Evolutionary conservation across 768 basidiomycete species (phyloP), one percentile per base, ranked within the genome.

Genomic region (Kwoniella newhampshirensis): DNA sequence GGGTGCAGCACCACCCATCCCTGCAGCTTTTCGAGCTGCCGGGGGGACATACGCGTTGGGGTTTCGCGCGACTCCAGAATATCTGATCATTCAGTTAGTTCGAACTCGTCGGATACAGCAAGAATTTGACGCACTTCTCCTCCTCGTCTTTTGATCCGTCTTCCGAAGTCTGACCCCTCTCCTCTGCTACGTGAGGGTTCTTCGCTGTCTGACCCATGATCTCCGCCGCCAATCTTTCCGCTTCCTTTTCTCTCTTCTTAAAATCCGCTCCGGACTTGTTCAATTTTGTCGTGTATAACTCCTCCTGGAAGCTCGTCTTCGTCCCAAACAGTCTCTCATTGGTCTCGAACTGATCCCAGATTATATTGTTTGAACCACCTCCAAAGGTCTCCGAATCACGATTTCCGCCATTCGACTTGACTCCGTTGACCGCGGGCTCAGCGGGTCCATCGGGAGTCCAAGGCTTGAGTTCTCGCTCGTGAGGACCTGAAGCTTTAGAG

Each of bases 1-100:
- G 20, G 56, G 39, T 8, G 62, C 41, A 13, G 60, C n/a, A 13
- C 45, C 46, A 6, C 54, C 40, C 23, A 59, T 18, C 21, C 51
- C 54, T 11, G 51, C 56, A 13, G 64, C 56, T 75, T 82, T 84
- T 55, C 93, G 84, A 35, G 92, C 91, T 59, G 87, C 90, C 1
- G 94, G 94, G 43, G 96, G 96, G 36, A 98, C 84, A 74, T 99
- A 99, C 23, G 93, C 94, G 68, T 87, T 88, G 17, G 86, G 81
- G 28, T 86, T 82, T 54, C 96, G 87, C 47, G 88, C 86, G 27
- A 98, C 96, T 25, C 91, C 92, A 54, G 89, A 88, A 73, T 91
- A 98, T 77, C 92, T 96, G 32, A 9, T 8, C 71, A n/a, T 3
- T 3, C 1, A 2, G 25, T 50, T 21, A 57, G 42, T 18, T 15